A percentile compares a stretch with the other conserved stretches of the same genome.
Conservation (phyloP, 2,329 filamentous ascomycete species). For the Calonectria henricotiae region DNA sequence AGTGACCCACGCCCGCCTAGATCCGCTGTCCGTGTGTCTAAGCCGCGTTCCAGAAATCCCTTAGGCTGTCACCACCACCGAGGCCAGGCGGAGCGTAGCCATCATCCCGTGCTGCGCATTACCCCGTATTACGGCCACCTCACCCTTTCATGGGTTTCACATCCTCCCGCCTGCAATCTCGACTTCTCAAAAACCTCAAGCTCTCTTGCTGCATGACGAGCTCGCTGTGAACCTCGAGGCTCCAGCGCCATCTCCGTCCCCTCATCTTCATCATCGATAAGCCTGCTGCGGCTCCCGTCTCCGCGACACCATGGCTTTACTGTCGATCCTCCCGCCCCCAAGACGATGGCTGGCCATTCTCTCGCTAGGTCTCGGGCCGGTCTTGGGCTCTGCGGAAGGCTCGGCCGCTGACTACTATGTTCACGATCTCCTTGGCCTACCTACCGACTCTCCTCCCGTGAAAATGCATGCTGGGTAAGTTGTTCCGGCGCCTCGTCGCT, state of each 20-base stretch:
- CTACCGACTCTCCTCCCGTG: slow-evolving; percentile 78
- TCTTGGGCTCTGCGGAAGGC: slow-evolving; percentile 54
- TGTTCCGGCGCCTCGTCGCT: slow-evolving; percentile 19
- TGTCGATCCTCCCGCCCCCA: slow-evolving; percentile 47
- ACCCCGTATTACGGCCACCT: slow-evolving; percentile 37
- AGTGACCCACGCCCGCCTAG: slow-evolving; percentile 9
- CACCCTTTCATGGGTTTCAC: slow-evolving; percentile 36
- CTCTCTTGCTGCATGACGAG: slow-evolving; percentile 30
- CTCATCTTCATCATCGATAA: slow-evolving; percentile 31
- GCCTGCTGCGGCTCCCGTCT: slow-evolving; percentile 41
- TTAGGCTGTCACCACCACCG: slow-evolving; percentile 21
- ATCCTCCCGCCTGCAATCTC: slow-evolving; percentile 26
- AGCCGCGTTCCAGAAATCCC: slow-evolving; percentile 29
- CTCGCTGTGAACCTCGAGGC: slow-evolving; percentile 32
- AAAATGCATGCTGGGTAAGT: slow-evolving; percentile 99
- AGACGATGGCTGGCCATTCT: slow-evolving; percentile 56
- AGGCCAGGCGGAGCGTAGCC: slow-evolving; percentile 10
- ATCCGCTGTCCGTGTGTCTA: slow-evolving; percentile 18
- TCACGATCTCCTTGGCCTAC: slow-evolving; percentile 86
- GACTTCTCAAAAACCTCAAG: slow-evolving; percentile 3
- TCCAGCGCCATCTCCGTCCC: slow-evolving; percentile 25
- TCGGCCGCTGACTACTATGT: slow-evolving; percentile 88
- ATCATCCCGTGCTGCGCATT: slow-evolving; percentile 21
- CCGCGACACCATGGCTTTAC: slow-evolving; percentile 51
- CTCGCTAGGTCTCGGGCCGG: slow-evolving; percentile 63